A percentile compares a stretch with the other conserved stretches of the same genome.
These are phyloP conservation scores for Beauveria sp. DNA, from an alignment of 2,329 filamentous ascomycete genomes.

Conservation along the genomic window DNA sequence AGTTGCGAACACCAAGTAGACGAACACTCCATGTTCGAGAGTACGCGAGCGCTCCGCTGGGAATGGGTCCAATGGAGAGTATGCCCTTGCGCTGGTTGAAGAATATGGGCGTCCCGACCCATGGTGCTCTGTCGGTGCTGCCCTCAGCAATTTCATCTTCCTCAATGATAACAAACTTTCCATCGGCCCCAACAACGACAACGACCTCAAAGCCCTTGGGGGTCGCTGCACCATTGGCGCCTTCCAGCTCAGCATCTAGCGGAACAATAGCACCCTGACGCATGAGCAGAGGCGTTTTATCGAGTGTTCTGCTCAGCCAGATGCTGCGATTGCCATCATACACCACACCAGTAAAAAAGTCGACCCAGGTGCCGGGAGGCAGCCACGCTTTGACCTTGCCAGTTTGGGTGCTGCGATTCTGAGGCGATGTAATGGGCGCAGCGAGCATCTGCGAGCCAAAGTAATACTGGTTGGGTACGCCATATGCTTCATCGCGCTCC, in stretches of 20 bases:
- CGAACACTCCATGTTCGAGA: conserved; percentile 11
- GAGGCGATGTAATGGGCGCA: conserved; percentile 46
- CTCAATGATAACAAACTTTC: conserved; percentile 41
- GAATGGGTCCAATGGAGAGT: conserved; percentile 6
- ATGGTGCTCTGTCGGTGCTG: neutral
- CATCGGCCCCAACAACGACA: conserved; percentile 39
- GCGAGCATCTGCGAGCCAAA: conserved; percentile 52
- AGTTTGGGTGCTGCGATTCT: conserved; percentile 37
- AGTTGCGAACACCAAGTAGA: neutral
- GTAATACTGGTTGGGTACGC: conserved; percentile 48
- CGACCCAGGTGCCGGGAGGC: conserved; percentile 45
- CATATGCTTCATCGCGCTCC: conserved; percentile 44
- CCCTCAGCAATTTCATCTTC: conserved; percentile 21
- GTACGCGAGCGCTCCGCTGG: neutral
- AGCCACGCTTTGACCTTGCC: conserved; percentile 48
- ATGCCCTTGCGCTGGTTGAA: conserved; percentile 12
- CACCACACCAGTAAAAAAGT: conserved; percentile 49
- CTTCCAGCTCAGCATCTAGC: conserved; percentile 36
- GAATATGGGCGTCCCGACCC: conserved; percentile 7
- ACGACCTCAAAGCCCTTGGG: conserved; percentile 42
- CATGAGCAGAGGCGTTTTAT: conserved; percentile 45
- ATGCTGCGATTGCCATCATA: conserved; percentile 51
- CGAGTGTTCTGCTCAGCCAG: conserved; percentile 41
- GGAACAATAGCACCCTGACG: conserved; percentile 51
- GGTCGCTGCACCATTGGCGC: conserved; percentile 39